Percentiles rank a stretch among this genome's conserved stretches.
Conservation (phyloP, 2,329 filamentous ascomycete genomes). For the Calonectria hawksworthii region DNA sequence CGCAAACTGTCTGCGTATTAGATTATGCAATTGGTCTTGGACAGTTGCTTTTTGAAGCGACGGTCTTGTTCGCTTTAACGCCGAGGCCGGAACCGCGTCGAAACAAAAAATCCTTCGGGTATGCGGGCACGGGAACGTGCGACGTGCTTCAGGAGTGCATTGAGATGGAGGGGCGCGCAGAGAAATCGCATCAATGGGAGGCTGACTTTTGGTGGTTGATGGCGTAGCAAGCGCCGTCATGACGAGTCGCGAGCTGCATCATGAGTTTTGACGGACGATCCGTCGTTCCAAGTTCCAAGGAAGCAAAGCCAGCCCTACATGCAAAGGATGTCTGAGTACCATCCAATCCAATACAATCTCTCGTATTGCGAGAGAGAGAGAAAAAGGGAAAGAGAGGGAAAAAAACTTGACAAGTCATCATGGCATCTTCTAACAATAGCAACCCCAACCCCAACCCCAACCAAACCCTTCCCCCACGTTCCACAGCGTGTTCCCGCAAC, state of each 20-base stretch:
- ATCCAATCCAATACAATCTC: background rate
- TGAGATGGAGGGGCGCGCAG: background rate
- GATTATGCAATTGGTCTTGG: background rate
- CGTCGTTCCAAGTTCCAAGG: background rate
- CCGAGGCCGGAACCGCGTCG: background rate
- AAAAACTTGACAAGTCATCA: background rate
- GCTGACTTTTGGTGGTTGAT: background rate
- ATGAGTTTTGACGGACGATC: background rate
- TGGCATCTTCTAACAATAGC: background rate
- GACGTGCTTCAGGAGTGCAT: background rate
- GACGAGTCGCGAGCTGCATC: background rate
- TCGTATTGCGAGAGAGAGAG: background rate
- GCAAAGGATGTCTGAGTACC: too few relatives aligned
- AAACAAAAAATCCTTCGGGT: background rate
- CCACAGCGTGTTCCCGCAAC: background rate
- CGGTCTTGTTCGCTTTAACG: background rate
- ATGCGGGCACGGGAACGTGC: background rate
- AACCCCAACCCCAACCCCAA: background rate
- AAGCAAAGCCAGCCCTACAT: background rate
- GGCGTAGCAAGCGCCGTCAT: background rate
- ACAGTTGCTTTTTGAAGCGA: background rate
- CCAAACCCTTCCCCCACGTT: background rate
- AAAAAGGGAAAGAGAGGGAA: background rate
- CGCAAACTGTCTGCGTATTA: background rate
- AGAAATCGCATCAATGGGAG: background rate